These are phyloP conservation scores for Iris pallida DNA, from an alignment of 116 monocot genomes.

Conservation along the genomic window DNA sequence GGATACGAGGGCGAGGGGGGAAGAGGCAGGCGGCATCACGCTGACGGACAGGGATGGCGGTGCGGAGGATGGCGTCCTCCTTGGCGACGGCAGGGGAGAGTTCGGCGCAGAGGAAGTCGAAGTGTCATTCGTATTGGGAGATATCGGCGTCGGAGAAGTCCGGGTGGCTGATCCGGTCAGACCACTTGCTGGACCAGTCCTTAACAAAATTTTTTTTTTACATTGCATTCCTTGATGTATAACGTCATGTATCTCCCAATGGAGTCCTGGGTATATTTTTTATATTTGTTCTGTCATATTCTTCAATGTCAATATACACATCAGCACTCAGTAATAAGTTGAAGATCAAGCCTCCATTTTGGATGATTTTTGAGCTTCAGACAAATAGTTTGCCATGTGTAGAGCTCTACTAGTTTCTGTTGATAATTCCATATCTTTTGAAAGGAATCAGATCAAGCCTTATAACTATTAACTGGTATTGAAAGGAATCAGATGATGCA, in stretches of 20 bases:
- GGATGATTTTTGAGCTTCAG: neutral
- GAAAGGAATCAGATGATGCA: neutral
- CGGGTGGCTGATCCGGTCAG: too few species aligned
- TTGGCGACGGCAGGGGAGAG: too few species aligned
- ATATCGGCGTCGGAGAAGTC: too few species aligned
- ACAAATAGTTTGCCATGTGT: neutral
- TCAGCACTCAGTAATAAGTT: slow-evolving; percentile 50
- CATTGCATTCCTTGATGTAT: too few species aligned
- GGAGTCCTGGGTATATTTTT: neutral
- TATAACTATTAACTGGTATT: slow-evolving; percentile 5
- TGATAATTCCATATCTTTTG: neutral
- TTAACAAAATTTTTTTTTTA: too few species aligned
- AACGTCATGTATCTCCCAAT: neutral
- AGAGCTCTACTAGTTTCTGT: neutral
- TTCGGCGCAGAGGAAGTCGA: too few species aligned
- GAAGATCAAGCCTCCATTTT: slow-evolving; percentile 37
- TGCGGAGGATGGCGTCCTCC: too few species aligned
- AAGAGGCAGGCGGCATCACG: too few species aligned
- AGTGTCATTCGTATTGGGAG: too few species aligned
- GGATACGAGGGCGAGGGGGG: too few species aligned
- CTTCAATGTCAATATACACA: slow-evolving; percentile 33
- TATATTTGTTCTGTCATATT: slow-evolving; percentile 10
- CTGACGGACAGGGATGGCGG: too few species aligned
- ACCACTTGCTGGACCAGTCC: too few species aligned
- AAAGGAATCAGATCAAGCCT: slow-evolving; percentile 17